Conservation (phyloP, 768 basidiomycete species). For the Suillus occidentalis region DNA sequence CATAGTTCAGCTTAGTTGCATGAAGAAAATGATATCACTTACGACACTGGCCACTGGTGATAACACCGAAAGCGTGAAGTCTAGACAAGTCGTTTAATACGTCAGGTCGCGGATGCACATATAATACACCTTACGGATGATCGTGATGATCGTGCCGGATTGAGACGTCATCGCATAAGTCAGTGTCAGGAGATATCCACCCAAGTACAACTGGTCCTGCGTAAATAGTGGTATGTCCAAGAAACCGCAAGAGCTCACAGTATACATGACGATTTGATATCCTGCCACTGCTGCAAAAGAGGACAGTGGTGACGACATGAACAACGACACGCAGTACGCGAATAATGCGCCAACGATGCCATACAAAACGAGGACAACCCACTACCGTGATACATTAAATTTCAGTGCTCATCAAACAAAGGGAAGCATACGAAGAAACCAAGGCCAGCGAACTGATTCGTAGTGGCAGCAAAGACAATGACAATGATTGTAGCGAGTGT, state of each 20-base stretch:
- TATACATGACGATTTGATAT: constrained; percentile 70
- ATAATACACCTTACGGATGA: constrained; percentile 45
- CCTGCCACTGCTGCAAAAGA: constrained; percentile 74
- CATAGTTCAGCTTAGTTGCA: background rate
- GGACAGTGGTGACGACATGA: constrained; percentile 64
- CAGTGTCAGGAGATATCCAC: constrained; percentile 67
- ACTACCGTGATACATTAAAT: constrained; percentile 39
- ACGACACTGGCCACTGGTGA: constrained; percentile 73
- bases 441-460: constrained; percentile 66
- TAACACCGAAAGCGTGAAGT: constrained; percentile 66
- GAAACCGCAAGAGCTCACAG: constrained; percentile 44
- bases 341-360: constrained; percentile 69
- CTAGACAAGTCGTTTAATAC: constrained; percentile 19
- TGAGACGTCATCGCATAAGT: constrained; percentile 68
- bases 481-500: constrained; percentile 63
- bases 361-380: constrained; percentile 70
- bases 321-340: constrained; percentile 62
- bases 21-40: constrained; percentile 27
- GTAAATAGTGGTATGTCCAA: background rate
- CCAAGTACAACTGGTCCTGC: constrained; percentile 53
- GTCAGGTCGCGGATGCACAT: background rate
- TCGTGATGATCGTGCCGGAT: constrained; percentile 55
- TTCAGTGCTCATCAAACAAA: background rate
- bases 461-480: constrained; percentile 57
- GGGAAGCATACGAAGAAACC: constrained; percentile 55